A percentile compares a stretch with the other conserved stretches of the same genome.
phyloP scores from a whole-genome alignment of 1,284 basidiomycete species.

The Leccinum fallax region DNA sequence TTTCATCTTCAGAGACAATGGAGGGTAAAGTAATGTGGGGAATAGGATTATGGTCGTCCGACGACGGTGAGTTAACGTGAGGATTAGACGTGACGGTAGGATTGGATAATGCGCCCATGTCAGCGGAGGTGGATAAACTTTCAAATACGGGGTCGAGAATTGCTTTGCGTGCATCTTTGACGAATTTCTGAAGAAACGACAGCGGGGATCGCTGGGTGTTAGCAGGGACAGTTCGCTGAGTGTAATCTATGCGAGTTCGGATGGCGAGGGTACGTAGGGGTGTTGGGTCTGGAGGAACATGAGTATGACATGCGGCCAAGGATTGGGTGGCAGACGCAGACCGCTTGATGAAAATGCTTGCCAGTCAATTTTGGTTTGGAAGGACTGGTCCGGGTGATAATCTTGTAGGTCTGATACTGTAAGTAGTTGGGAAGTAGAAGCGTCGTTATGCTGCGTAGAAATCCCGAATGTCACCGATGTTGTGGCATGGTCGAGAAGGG shows the following conservation, averaged over 20 bases:
- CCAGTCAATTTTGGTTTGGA: constrained; percentile 36
- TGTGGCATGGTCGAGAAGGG: not conserved
- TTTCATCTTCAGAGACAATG: constrained; percentile 45
- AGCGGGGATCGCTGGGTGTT: constrained; percentile 46
- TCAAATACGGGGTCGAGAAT: constrained; percentile 65
- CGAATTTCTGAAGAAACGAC: constrained; percentile 63
- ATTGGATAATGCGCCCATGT: constrained; percentile 22
- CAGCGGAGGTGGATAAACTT: constrained; percentile 32
- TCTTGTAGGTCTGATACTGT: constrained; percentile 40
- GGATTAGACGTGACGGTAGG: constrained; percentile 35
- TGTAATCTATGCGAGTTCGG: constrained; percentile 38
- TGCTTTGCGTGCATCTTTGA: constrained; percentile 51
- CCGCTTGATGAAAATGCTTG: constrained; percentile 34
- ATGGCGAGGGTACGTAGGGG: constrained; percentile 50
- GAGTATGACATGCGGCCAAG: constrained; percentile 3
- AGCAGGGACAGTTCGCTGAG: constrained; percentile 40
- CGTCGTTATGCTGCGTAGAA: constrained; percentile 13
- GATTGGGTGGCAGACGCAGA: constrained; percentile 18
- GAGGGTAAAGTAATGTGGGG: constrained; percentile 24
- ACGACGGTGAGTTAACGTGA: constrained; percentile 24
- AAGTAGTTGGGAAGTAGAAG: constrained; percentile 5
- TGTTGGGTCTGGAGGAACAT: constrained; percentile 38
- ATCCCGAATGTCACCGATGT: constrained; percentile 1
- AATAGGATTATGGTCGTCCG: constrained; percentile 24
- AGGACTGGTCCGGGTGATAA: constrained; percentile 34